phyloP scores from a whole-genome alignment of 257 asterid genomes.

The Solanum stenotomum region DNA sequence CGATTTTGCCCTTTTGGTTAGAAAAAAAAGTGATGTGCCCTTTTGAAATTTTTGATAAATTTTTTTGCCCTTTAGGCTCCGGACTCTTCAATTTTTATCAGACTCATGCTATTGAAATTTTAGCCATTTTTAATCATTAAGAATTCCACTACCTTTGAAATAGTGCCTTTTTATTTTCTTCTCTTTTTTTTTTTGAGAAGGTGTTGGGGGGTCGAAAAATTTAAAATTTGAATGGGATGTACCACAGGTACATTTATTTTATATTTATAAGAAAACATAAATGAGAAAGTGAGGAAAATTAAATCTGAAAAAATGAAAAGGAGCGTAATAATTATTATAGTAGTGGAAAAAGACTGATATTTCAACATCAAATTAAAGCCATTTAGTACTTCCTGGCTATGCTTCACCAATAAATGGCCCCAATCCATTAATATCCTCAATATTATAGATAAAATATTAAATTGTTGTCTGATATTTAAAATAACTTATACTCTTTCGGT shows the following conservation, averaged over 20 bases:
- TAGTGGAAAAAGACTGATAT: not conserved
- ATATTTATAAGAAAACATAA: not conserved
- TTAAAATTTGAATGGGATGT: not conserved
- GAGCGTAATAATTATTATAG: not conserved
- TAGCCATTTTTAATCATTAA: not conserved
- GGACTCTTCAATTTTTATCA: no score
- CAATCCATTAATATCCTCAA: not conserved
- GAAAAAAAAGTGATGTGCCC: no score
- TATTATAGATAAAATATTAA: not conserved
- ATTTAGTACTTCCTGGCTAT: not conserved
- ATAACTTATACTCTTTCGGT: not conserved
- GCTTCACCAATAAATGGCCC: not conserved
- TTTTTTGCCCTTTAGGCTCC: no score
- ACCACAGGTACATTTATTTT: not conserved
- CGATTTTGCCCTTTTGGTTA: no score
- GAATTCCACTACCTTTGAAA: not conserved
- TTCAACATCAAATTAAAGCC: not conserved
- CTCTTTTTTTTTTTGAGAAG: no score
- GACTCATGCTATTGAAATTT: not conserved
- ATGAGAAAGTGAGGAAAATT: not conserved
- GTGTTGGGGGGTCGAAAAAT: not conserved
- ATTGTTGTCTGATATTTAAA: not conserved
- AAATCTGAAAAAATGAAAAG: not conserved
- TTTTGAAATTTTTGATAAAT: no score
- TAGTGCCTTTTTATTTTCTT: no score